These are phyloP conservation scores for Rosa lucieae DNA, from an alignment of 306 rosid species.

Conservation along the genomic window DNA sequence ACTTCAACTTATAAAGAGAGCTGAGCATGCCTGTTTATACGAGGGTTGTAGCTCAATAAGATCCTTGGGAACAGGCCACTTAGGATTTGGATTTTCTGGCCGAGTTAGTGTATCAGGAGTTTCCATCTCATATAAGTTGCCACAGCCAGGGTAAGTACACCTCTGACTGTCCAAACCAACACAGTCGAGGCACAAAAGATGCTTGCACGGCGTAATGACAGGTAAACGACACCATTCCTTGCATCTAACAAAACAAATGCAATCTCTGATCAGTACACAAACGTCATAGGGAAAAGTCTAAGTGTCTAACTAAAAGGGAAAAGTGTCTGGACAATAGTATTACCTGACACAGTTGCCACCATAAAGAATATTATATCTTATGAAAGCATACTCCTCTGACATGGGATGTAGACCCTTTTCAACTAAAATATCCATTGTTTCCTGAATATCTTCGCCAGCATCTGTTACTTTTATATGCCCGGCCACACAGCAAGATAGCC, in stretches of 20 bases:
- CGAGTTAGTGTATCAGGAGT: slow-evolving; percentile 77
- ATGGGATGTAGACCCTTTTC: slow-evolving; percentile 63
- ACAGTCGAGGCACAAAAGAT: slow-evolving; percentile 89
- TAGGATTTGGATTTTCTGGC: slow-evolving; percentile 92
- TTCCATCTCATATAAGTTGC: slow-evolving; percentile 79
- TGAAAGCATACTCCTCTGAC: slow-evolving; percentile 69
- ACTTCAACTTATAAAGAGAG: slow-evolving; percentile 1
- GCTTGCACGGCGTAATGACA: slow-evolving; percentile 86
- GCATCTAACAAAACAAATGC: slow-evolving; percentile 55
- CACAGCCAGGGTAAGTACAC: slow-evolving; percentile 90
- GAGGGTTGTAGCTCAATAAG: slow-evolving; percentile 98
- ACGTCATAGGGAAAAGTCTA: background rate
- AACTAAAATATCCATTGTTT: slow-evolving; percentile 87
- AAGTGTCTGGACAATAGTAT: slow-evolving; percentile 21
- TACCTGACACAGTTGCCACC: slow-evolving; percentile 89
- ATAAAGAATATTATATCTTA: slow-evolving; percentile 63
- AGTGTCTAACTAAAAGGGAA: slow-evolving; percentile 2
- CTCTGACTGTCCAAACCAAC: slow-evolving; percentile 73
- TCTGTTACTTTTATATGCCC: slow-evolving; percentile 97
- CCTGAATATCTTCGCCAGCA: slow-evolving; percentile 97
- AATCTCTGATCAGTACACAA: slow-evolving; percentile 19
- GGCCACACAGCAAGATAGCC: slow-evolving; percentile 95
- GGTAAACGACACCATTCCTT: slow-evolving; percentile 97
- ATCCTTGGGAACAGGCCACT: slow-evolving; percentile 97
- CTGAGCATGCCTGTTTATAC: slow-evolving; percentile 78